These are phyloP conservation scores for Leishmania gerbilli DNA, from an alignment of 208 protist species.

Conservation along the genomic window DNA sequence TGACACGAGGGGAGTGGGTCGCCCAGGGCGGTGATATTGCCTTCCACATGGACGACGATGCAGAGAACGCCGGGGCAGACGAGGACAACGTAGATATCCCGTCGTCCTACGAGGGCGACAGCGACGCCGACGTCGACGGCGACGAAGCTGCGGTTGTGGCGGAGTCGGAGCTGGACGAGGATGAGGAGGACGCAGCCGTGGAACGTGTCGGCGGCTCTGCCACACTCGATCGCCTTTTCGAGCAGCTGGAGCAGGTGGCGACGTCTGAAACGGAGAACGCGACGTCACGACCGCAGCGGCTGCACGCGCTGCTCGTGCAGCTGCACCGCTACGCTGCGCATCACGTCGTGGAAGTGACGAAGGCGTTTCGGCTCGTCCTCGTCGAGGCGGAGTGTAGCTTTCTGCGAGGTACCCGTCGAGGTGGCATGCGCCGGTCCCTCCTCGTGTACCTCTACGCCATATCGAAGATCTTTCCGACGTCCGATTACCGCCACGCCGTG, in stretches of 20 bases:
- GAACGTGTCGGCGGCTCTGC: slow-evolving; percentile 27
- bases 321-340: slow-evolving; percentile 55
- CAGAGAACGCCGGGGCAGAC: slow-evolving; percentile 21
- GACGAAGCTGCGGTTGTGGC: slow-evolving; percentile 1
- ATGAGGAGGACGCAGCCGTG: background rate
- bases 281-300: slow-evolving; percentile 18
- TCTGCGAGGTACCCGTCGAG: slow-evolving; percentile 39
- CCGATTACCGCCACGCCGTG: slow-evolving; percentile 83
- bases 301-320: slow-evolving; percentile 44
- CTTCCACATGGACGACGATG: slow-evolving; percentile 69
- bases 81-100: slow-evolving; percentile 58
- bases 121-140: slow-evolving; percentile 23
- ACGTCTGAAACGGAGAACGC: background rate
- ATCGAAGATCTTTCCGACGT: slow-evolving; percentile 73
- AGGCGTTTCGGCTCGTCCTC: slow-evolving; percentile 74
- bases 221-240: slow-evolving; percentile 43
- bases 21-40: slow-evolving; percentile 69
- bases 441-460: slow-evolving; percentile 69
- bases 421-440: slow-evolving; percentile 31
- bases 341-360: slow-evolving; percentile 60
- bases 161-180: slow-evolving; percentile 10
- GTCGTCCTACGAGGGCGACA: slow-evolving; percentile 47
- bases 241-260: slow-evolving; percentile 45
- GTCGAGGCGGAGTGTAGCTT: slow-evolving; percentile 75
- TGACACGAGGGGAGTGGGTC: slow-evolving; percentile 75